Evolutionary conservation across 495 filamentous ascomycete genomes (phyloP), one percentile per base, ranked within the genome.

Genomic region (Physcia stellaris): DNA sequence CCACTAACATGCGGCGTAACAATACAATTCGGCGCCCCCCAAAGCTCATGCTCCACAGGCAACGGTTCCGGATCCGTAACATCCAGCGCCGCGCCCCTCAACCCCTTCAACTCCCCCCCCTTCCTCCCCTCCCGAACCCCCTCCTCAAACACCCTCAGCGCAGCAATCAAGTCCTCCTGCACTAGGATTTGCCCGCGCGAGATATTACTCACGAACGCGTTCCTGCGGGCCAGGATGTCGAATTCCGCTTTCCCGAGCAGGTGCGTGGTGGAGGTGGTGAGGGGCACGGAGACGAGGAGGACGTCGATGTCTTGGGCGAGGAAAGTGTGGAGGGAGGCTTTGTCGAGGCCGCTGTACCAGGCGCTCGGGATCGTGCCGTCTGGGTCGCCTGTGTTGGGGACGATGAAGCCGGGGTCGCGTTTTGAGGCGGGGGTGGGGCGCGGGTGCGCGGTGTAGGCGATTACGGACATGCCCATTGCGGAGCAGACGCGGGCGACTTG

Each of bases 21-120:
- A 32, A 77, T 68, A 18, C 81, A 64, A 60, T 88, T 86, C 41
- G 72, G 65, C 47, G 75, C 59, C n/a, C 67, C 70, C 74, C 83
- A 90, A 23, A 94, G 54, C 40, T 75, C 70, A 55, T 77, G 69
- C 7, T 79, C 75, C 19, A 60, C 43, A 0, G 82, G 80, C 46
- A 94, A 51, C 0, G 86, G 86, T 50, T 94, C 86, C 1, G 83
- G 83, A 39, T 90, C 84, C 24, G 85, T 83, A 0, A 93, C 86
- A 59, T 94, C 86, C 28, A 93, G 54, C 31, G 83, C 83, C 7
- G 85, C 73, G 16, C 83, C 85, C 20, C 73, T 64, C 33, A 94
- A 57, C 13, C 62, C 66, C 16, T n/a, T n/a, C 9, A 28, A 13
- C 1, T 58, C 68, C 4, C 58, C 53, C 22, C 47, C 54, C 20